Evolutionary conservation across 1,284 basidiomycete species (phyloP).

Genomic region (Garcileccinum viscosum): DNA sequence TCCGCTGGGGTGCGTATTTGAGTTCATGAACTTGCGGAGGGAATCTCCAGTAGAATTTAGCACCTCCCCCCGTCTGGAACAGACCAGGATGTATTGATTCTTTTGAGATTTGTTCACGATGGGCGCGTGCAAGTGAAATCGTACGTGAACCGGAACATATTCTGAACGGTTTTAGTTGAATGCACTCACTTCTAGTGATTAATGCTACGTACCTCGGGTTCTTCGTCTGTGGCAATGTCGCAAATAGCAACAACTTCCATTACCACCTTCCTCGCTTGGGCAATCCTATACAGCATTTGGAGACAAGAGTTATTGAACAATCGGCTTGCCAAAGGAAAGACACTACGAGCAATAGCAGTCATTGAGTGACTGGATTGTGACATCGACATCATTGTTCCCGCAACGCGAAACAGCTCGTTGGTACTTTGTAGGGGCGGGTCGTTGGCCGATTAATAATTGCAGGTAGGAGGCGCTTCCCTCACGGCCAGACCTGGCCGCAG

Average conservation of each 20-base stretch:
- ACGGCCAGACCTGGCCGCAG: slow-evolving; percentile 55
- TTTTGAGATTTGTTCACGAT: slow-evolving; percentile 53
- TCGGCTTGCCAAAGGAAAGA: slow-evolving; percentile 75
- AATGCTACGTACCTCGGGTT: slow-evolving; percentile 56
- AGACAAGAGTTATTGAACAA: slow-evolving; percentile 79
- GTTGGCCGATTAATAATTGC: slow-evolving; percentile 36
- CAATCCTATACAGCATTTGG: slow-evolving; percentile 69
- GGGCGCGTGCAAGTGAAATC: slow-evolving; percentile 70
- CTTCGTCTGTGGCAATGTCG: slow-evolving; percentile 61
- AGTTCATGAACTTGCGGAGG: slow-evolving; percentile 49
- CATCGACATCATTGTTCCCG: slow-evolving; percentile 81
- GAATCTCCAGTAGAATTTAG: slow-evolving; percentile 40
- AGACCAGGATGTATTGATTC: slow-evolving; percentile 39
- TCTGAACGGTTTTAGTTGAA: slow-evolving; percentile 34
- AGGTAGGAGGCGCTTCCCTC: slow-evolving; percentile 38
- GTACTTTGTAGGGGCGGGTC: slow-evolving; percentile 41
- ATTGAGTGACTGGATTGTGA: slow-evolving; percentile 72
- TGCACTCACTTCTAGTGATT: background rate
- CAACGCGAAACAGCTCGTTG: slow-evolving; percentile 63
- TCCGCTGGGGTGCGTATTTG: slow-evolving; percentile 16
- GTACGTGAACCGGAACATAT: slow-evolving; percentile 65
- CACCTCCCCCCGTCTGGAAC: slow-evolving; percentile 17
- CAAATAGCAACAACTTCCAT: slow-evolving; percentile 71
- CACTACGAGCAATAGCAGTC: slow-evolving; percentile 69
- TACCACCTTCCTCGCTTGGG: slow-evolving; percentile 41